Percentiles rank a stretch among this genome's conserved stretches.
These are phyloP conservation scores for Cytospora chrysosperma DNA, from an alignment of 2,329 filamentous ascomycete genomes.

Conservation along the genomic window DNA sequence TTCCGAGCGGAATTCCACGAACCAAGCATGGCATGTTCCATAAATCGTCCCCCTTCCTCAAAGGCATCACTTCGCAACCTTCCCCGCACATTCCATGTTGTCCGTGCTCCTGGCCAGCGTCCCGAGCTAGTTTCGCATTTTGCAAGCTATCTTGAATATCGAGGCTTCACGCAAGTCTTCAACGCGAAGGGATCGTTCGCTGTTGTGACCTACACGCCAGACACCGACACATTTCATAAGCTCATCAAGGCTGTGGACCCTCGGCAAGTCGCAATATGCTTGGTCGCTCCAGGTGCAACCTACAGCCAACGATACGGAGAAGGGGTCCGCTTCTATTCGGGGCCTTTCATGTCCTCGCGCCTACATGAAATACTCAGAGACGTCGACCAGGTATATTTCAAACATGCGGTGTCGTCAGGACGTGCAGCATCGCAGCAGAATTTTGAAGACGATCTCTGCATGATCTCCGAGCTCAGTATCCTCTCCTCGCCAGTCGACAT, in stretches of 20 bases:
- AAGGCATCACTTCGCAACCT: not conserved
- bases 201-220: not conserved
- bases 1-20: conserved; percentile 33
- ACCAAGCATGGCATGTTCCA: not conserved
- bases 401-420: not conserved
- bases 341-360: conserved; percentile 3
- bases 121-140: not conserved
- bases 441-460: not conserved
- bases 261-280: not conserved
- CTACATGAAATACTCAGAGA: conserved; percentile 1
- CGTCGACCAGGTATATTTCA: not conserved
- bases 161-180: not conserved
- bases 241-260: not conserved
- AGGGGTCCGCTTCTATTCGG: not conserved
- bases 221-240: not conserved
- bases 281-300: not conserved
- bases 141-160: not conserved
- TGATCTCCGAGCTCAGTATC: not conserved
- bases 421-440: not conserved
- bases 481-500: not conserved
- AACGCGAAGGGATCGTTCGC: not conserved
- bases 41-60: not conserved
- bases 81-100: not conserved
- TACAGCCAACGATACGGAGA: not conserved
- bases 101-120: not conserved